Base-by-base conservation (phyloP, 805 yeast species). In the Wickerhamomyces mucosus region DNA sequence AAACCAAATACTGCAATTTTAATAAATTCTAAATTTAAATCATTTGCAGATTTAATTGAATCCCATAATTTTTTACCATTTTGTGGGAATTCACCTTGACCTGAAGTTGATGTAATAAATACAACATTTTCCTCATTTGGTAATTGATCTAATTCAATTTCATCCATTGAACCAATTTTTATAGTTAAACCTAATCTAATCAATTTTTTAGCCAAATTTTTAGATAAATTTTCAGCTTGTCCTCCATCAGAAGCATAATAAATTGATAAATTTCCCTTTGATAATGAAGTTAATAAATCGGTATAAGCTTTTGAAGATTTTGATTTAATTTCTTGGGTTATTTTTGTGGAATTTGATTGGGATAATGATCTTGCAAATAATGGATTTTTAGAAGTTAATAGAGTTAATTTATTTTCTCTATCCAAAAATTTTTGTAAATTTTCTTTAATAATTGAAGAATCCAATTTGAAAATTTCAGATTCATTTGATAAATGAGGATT, bases 241-340 rank as follows among this genome's bases (percentile, higher is more conserved):
- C 96, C 97, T 1, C 96, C 84, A 51, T 86, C 97, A 2, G 95
- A 77, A 0, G 96, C 96, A 52, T 81, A 88, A 5, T 89, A 60
- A 15, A 89, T 71, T 19, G 75, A 72, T 9, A 81, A 55, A 27
- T 55, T 96, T 20, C 96, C 96, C 21, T 97, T 96, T 20, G 85
- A 73, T 37, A 89, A 65, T 16, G 95, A 95, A 43, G 81, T 95
- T 29, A 89, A 65, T 37, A 89, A 66, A 50, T 76, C 70, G 38
- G 72, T 67, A 55, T 71, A 85, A 2, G 96, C 92, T 29, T 71
- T 77, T 50, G 78, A 79, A 12, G 95, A 88, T 44, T 75, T 69
- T 36, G 59, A 57, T 36, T 67, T 68, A 58, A 81, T 92, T 42
- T 67, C 67, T 31, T 62, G 61, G 34, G 72, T 73, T 32, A 75